Conservation (phyloP, 2,329 filamentous ascomycete species). For the Phialophora expanda region DNA sequence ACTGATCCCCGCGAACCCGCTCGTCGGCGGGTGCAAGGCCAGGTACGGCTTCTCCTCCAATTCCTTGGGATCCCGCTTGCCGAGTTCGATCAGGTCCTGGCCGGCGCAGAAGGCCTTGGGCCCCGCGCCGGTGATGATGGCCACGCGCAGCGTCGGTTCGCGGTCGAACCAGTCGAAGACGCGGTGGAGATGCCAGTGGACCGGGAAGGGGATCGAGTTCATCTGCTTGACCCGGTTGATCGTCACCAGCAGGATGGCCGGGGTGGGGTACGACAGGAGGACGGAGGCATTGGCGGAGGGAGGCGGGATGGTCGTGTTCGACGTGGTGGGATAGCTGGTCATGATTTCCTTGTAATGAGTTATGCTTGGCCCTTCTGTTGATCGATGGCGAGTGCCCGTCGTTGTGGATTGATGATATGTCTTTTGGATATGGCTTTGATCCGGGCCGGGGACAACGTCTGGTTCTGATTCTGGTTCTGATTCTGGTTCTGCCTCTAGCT, state of each 20-base stretch:
- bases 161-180: constrained; percentile 55
- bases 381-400: background rate
- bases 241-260: constrained; percentile 55
- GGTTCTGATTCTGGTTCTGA: background rate
- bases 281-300: constrained; percentile 29
- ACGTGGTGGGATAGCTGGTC: constrained; percentile 16
- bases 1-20: constrained; percentile 52
- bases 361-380: background rate
- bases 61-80: constrained; percentile 41
- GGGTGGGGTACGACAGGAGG: constrained; percentile 50
- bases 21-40: constrained; percentile 39
- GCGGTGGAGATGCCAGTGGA: constrained; percentile 50
- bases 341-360: background rate
- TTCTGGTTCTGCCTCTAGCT: too few relatives aligned
- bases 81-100: constrained; percentile 52
- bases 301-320: constrained; percentile 21
- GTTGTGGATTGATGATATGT: background rate
- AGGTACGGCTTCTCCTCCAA: constrained; percentile 36
- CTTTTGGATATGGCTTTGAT: background rate
- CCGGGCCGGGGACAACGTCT: too few relatives aligned
- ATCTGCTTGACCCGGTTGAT: constrained; percentile 51
- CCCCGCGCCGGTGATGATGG: constrained; percentile 53
- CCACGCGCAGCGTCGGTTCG: constrained; percentile 50
- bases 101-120: constrained; percentile 54
- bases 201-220: constrained; percentile 53